Evolutionary conservation across 1,284 basidiomycete species (phyloP).

Genomic region (Peniophora sp.): DNA sequence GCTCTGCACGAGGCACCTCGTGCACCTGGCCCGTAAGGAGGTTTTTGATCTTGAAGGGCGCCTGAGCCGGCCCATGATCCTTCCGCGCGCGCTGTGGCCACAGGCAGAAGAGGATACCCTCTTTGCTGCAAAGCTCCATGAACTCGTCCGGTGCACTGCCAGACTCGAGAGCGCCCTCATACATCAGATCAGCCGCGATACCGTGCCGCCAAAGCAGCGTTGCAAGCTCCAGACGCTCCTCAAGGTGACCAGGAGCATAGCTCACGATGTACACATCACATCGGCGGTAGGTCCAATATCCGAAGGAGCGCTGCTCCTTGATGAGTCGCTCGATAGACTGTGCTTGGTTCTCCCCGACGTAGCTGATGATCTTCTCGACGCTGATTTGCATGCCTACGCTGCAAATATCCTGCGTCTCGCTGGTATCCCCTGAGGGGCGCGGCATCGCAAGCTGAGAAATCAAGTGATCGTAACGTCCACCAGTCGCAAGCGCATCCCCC

Average conservation of each 20-base stretch:
- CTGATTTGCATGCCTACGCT: slow-evolving; percentile 75
- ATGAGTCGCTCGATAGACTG: slow-evolving; percentile 61
- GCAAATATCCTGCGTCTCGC: slow-evolving; percentile 32
- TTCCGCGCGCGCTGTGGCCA: slow-evolving; percentile 50
- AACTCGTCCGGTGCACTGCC: slow-evolving; percentile 55
- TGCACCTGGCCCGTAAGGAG: slow-evolving; percentile 68
- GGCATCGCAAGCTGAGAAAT: slow-evolving; percentile 47
- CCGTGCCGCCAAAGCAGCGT: slow-evolving; percentile 73
- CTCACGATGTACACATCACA: slow-evolving; percentile 84
- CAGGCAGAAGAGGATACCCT: slow-evolving; percentile 77
- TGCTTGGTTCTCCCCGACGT: slow-evolving; percentile 67
- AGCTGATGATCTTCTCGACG: slow-evolving; percentile 71
- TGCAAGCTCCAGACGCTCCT: slow-evolving; percentile 73
- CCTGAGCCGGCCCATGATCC: slow-evolving; percentile 30
- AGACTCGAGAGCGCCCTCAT: slow-evolving; percentile 60
- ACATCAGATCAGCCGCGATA: slow-evolving; percentile 85
- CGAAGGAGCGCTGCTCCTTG: slow-evolving; percentile 77
- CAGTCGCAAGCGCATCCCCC: slow-evolving; percentile 69
- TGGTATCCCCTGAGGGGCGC: slow-evolving; percentile 43
- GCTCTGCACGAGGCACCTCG: slow-evolving; percentile 66
- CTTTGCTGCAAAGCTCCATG: slow-evolving; percentile 52
- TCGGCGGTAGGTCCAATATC: slow-evolving; percentile 79
- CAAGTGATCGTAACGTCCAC: slow-evolving; percentile 78
- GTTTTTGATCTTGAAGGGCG: slow-evolving; percentile 76
- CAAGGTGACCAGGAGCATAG: slow-evolving; percentile 67